Base-by-base conservation (phyloP, 2,329 filamentous ascomycete genomes). In the Thielaviopsis euricoi region DNA sequence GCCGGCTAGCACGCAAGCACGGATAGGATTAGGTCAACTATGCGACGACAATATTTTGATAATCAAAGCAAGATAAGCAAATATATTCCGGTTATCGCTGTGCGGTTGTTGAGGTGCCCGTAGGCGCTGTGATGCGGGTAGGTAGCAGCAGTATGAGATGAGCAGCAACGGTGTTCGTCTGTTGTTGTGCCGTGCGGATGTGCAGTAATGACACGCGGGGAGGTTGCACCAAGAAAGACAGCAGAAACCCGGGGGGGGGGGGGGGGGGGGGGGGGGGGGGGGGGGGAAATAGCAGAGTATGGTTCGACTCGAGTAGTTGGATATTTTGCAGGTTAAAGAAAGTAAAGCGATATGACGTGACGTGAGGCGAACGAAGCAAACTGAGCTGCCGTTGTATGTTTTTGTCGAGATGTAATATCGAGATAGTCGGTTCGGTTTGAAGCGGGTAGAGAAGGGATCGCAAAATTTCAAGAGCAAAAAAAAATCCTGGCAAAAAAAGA, bases 361-460 rank as follows among this genome's bases (percentile, higher is more conserved):
- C 17, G 37, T 43, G 17, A 43, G 2, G 17, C 4, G 37, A 43
- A n/a, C 17, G 17, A 43, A 43, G 37, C 37, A 43, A n/a, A 43
- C 29, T 33, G 29, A 33, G 29, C 29, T 33, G 29, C 29, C 29
- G 29, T 33, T 33, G 29, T 33, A 10, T 6, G 29, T 33, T 33
- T 33, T 33, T 33, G 29, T 33, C 29, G 29, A 33, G 29, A 33
- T 26, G 25, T 10, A 15, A 43, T 17, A n/a, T n/a, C 37, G 37
- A 43, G 37, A 5, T 2, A 43, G 7, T 33, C 12, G 46, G 7
- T 50, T 59, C 57, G 59, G 61, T 58, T 62, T 59, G 61, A 46
- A 55, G 55, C 61, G 59, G 61, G 58, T 62, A 53, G 50, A 51
- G 57, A 52, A 59, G 58, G 60, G 59, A 33, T 33, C 57, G 59